Evolutionary conservation across 1,284 basidiomycete species (phyloP).

Genomic region (Cryptococcus wingfieldii): DNA sequence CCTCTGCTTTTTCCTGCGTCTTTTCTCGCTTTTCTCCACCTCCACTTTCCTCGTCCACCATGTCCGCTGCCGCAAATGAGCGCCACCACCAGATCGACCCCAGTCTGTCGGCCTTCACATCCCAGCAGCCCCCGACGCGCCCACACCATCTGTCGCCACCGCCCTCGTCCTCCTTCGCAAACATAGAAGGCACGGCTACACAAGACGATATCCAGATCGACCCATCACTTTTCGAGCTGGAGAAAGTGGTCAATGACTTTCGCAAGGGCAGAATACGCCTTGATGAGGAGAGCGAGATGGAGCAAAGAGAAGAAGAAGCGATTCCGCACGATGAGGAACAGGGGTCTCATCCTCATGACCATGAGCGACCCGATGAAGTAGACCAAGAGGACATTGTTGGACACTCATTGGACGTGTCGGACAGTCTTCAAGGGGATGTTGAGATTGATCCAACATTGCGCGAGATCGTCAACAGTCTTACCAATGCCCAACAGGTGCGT

Average conservation of each 20-base stretch:
- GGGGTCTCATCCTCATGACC: background rate
- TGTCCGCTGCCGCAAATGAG: background rate
- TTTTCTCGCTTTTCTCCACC: constrained; percentile 7
- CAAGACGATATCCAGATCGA: constrained; percentile 19
- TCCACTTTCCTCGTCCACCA: constrained; percentile 9
- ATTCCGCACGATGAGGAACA: background rate
- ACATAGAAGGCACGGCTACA: background rate
- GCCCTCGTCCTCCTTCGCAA: background rate
- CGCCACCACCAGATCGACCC: constrained; percentile 6
- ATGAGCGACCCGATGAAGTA: background rate
- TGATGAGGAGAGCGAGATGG: constrained; percentile 1
- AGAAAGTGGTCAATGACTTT: constrained; percentile 35
- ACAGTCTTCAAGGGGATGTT: constrained; percentile 18
- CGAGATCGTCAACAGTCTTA: constrained; percentile 46
- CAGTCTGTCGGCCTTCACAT: constrained; percentile 10
- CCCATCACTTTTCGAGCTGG: constrained; percentile 34
- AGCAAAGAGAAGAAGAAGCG: background rate
- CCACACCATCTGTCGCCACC: background rate
- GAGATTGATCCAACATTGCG: constrained; percentile 44
- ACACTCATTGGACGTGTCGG: background rate
- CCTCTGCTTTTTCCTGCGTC: background rate
- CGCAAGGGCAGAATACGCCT: constrained; percentile 23
- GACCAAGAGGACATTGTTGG: background rate
- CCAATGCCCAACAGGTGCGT: constrained; percentile 42
- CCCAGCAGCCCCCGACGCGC: constrained; percentile 1